Evolutionary conservation across 306 rosid genomes (phyloP), one percentile per base, ranked within the genome.

Genomic region (Mucuna pruriens): DNA sequence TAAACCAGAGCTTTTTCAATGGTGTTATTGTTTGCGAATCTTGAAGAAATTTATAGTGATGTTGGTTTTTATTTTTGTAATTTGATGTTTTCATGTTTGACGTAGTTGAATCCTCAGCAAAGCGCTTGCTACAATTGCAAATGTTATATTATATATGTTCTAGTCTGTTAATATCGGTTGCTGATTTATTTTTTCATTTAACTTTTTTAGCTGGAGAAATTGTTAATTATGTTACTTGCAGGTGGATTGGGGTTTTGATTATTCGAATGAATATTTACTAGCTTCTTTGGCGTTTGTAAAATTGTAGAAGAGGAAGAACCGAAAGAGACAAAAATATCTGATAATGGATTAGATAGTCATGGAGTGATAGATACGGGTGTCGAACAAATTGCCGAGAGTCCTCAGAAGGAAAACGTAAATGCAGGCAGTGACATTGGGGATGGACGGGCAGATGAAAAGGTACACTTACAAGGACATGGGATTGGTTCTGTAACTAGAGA

Each of bases 291-390:
- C 68, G 31, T 63, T 66, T 34, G 42, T 54, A 88, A 23, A 52
- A 92, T 92, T 96, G 97, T 91, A 71, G 97, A 91, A 87, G 96
- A 92, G 74, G 98, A 90, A 58, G 87, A 93, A 70, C 75, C 81
- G 19, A 88, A 84, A 82, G 90, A 84, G 78, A 40, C 45, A 13
- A 86, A 71, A 82, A 63, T 60, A 66, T 86, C 89, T 44, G 78
- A 63, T 78, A 80, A 83, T 66, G 84, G 76, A 80, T 84, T 81
- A 40, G 84, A 82, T 15, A 71, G 23, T 67, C 76, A 48, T 36
- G 75, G 26, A 80, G 84, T 85, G 55, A 60, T 62, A 11, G 79
- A 62, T 65, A 72, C 87, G 38, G 81, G 71, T 66, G 82, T 77
- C 85, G 77, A 82, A 71, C 83, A 80, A 42, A 74, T 55, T 58